Percentiles rank a stretch among this genome's conserved stretches.
phyloP scores from a whole-genome alignment of 495 filamentous ascomycete species.

The Xylaria longipes region DNA sequence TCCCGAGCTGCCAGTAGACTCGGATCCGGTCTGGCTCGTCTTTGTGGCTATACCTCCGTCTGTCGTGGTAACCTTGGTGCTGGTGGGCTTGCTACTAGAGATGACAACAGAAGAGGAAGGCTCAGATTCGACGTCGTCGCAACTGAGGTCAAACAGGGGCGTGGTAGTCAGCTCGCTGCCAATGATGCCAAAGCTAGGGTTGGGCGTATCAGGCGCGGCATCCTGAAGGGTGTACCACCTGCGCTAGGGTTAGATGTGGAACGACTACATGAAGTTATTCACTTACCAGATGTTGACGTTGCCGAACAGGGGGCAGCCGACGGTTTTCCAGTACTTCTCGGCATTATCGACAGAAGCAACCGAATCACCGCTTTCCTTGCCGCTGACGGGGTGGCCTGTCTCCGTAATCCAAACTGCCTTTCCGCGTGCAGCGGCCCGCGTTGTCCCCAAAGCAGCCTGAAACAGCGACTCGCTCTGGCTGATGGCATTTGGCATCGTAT shows the following conservation, averaged over 20 bases:
- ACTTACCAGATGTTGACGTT: constrained; percentile 68
- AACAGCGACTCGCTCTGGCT: constrained; percentile 66
- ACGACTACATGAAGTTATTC: neutral
- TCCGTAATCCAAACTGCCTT: constrained; percentile 90
- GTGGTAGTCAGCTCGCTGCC: constrained; percentile 54
- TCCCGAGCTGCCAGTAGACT: constrained; percentile 29
- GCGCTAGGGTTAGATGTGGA: neutral
- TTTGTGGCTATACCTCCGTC: constrained; percentile 13
- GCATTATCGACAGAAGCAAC: constrained; percentile 72
- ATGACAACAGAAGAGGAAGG: constrained; percentile 26
- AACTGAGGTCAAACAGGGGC: constrained; percentile 70
- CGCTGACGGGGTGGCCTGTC: constrained; percentile 84
- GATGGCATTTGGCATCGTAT: constrained; percentile 70
- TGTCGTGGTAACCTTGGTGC: neutral
- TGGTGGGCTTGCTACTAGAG: constrained; percentile 9
- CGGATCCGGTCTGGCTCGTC: constrained; percentile 20
- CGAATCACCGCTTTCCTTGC: constrained; percentile 64
- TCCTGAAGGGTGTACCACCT: constrained; percentile 65
- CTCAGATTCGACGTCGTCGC: constrained; percentile 36
- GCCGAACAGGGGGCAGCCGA: constrained; percentile 74
- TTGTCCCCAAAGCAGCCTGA: constrained; percentile 64
- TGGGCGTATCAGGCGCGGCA: constrained; percentile 58
- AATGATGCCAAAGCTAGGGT: constrained; percentile 72
- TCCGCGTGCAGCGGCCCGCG: constrained; percentile 61
- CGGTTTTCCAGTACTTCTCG: constrained; percentile 77